phyloP scores from a whole-genome alignment of 306 rosid species.

The Boehmeria nivea region DNA sequence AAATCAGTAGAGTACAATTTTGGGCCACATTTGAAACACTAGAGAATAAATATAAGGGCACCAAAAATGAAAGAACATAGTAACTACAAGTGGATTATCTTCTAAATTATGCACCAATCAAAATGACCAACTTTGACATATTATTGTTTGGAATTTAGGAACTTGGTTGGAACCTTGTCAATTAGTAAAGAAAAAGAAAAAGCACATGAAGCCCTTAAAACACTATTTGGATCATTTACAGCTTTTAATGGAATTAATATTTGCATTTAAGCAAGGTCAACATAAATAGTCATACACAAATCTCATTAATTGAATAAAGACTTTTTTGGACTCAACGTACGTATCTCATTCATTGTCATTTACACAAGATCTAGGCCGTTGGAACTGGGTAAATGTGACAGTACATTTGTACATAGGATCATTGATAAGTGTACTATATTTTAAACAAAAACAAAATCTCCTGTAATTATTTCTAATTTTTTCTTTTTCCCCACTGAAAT shows the following conservation, averaged over 20 bases:
- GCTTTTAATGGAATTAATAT: background rate
- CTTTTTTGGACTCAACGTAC: conserved; percentile 9
- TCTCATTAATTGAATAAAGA: background rate
- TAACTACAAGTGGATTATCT: background rate
- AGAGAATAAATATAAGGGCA: background rate
- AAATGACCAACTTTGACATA: background rate
- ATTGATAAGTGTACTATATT: too few relatives aligned
- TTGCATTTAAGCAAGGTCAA: conserved; percentile 3
- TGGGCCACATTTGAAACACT: background rate
- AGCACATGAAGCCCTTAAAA: background rate
- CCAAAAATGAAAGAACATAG: background rate
- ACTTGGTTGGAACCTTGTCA: background rate
- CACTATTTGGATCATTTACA: background rate
- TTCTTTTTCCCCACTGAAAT: too few relatives aligned
- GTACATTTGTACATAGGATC: too few relatives aligned
- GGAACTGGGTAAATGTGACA: background rate
- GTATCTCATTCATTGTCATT: conserved; percentile 7
- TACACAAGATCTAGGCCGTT: conserved; percentile 18
- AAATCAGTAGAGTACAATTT: too few relatives aligned
- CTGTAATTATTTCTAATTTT: too few relatives aligned
- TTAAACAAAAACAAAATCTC: too few relatives aligned
- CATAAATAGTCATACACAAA: conserved; percentile 6
- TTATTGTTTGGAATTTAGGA: background rate
- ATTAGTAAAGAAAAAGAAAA: background rate
- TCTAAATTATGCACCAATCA: background rate